These are phyloP conservation scores for Globisporangium nunn DNA, from an alignment of 352 stramenopile species.

Conservation along the genomic window DNA sequence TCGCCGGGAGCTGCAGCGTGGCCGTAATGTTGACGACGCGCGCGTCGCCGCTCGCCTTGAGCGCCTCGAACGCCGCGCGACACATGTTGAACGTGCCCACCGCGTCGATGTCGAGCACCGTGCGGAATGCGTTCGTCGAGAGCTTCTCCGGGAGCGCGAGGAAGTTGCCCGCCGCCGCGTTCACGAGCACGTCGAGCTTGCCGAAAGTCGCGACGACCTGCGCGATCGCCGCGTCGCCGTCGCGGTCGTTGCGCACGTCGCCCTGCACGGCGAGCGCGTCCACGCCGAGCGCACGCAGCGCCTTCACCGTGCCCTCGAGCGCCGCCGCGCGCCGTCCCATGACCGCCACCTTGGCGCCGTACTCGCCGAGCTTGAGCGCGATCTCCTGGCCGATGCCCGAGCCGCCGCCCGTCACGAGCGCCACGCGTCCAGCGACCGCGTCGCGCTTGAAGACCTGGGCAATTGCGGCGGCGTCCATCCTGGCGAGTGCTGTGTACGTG, in stretches of 20 bases:
- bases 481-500: neutral
- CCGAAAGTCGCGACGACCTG: conserved; percentile 77
- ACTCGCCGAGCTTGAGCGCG: conserved; percentile 84
- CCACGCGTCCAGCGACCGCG: conserved; percentile 62
- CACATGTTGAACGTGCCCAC: conserved; percentile 96
- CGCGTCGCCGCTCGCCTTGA: conserved; percentile 64
- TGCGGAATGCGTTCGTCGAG: conserved; percentile 92
- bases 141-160: conserved; percentile 81
- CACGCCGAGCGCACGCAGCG: conserved; percentile 41
- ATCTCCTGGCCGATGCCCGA: conserved; percentile 95
- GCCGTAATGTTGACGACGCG: conserved; percentile 95
- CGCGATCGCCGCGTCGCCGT: conserved; percentile 68
- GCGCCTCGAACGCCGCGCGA: conserved; percentile 73
- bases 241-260: conserved; percentile 86
- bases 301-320: conserved; percentile 77
- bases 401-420: conserved; percentile 90
- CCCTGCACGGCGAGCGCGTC: conserved; percentile 43
- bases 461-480: conserved; percentile 49
- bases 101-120: conserved; percentile 95
- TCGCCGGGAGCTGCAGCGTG: conserved; percentile 88
- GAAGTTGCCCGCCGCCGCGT: conserved; percentile 94
- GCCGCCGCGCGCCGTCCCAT: conserved; percentile 90
- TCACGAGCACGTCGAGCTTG: conserved; percentile 90
- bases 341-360: conserved; percentile 89
- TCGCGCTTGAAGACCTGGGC: conserved; percentile 48